phyloP scores from a whole-genome alignment of 2,329 filamentous ascomycete species.

The Arthroderma sp. region DNA sequence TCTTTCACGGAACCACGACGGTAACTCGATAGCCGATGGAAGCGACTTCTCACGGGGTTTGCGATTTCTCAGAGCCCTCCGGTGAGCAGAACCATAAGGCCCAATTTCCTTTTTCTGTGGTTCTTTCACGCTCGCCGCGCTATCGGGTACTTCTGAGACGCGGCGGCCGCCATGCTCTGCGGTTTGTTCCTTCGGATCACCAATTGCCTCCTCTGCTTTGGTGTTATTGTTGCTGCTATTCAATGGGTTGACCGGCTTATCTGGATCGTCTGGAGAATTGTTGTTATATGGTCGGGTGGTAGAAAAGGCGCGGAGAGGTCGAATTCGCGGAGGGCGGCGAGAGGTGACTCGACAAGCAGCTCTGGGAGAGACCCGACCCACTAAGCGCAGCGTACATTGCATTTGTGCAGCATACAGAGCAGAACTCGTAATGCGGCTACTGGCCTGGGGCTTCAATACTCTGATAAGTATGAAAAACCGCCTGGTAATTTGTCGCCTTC shows the following conservation, averaged over 20 bases:
- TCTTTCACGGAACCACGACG: constrained; percentile 25
- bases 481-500: too few species aligned
- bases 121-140: not conserved
- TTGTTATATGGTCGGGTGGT: not conserved
- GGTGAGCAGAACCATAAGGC: constrained; percentile 28
- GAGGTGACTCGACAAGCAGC: not conserved
- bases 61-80: constrained; percentile 25
- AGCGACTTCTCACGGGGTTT: constrained; percentile 14
- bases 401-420: constrained; percentile 20
- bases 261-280: too few species aligned
- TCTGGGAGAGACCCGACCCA: constrained; percentile 10
- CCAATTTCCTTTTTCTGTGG: constrained; percentile 15
- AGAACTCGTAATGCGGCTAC: constrained; percentile 8
- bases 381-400: constrained; percentile 24
- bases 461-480: too few species aligned
- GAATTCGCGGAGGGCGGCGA: not conserved
- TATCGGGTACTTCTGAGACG: too few species aligned
- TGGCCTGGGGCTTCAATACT: constrained; percentile 2
- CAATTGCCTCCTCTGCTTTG: not conserved
- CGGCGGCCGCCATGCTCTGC: too few species aligned
- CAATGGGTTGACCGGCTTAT: not conserved
- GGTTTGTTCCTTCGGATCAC: too few species aligned
- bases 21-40: constrained; percentile 17
- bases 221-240: not conserved
- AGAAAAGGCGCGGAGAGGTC: constrained; percentile 1